These are phyloP conservation scores for Conidiobolus incongruus DNA, from an alignment of 371 early-diverging fungal genomes.

Conservation along the genomic window DNA sequence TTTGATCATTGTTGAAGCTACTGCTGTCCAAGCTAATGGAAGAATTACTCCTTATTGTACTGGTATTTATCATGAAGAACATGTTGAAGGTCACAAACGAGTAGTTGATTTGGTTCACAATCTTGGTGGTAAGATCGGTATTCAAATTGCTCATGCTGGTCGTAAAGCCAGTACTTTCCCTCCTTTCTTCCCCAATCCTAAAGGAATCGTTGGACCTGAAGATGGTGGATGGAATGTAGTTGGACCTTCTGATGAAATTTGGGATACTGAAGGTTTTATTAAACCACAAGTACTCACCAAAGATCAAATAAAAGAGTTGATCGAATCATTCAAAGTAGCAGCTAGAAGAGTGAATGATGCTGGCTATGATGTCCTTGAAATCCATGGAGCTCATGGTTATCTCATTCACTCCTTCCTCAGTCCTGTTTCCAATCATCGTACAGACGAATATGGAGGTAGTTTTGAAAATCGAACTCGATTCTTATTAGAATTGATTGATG, in stretches of 20 bases:
- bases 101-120: conserved; percentile 38
- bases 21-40: too few species aligned
- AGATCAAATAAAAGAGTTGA: conserved; percentile 32
- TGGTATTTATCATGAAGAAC: conserved; percentile 65
- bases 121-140: conserved; percentile 24
- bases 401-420: conserved; percentile 59
- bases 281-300: conserved; percentile 30
- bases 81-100: conserved; percentile 27
- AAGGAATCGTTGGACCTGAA: conserved; percentile 11
- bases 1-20: conserved; percentile 53
- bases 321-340: conserved; percentile 37
- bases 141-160: too few species aligned
- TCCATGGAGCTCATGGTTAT: conserved; percentile 61
- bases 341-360: conserved; percentile 44
- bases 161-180: conserved; percentile 33
- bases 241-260: conserved; percentile 36
- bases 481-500: conserved; percentile 26
- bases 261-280: conserved; percentile 15
- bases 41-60: conserved; percentile 50
- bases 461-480: conserved; percentile 56
- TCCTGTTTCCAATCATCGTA: conserved; percentile 55
- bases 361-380: conserved; percentile 62
- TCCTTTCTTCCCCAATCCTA: conserved; percentile 12
- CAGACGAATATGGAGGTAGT: conserved; percentile 62
- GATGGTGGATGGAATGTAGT: conserved; percentile 62